Evolutionary conservation across 805 yeast species (phyloP).

Genomic region (Suhomyces emberorum): DNA sequence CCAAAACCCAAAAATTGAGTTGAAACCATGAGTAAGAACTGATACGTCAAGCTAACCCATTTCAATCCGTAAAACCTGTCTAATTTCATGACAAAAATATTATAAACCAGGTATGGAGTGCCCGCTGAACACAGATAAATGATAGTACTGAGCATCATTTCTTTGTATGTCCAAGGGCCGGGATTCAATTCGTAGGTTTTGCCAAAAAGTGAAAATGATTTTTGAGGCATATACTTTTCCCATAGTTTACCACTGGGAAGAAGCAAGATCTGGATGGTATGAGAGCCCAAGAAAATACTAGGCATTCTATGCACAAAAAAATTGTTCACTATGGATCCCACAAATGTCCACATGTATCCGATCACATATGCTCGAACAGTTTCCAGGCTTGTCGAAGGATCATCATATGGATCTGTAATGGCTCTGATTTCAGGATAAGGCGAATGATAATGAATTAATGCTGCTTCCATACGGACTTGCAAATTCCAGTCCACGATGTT

Average conservation of each 20-base stretch:
- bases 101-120: conserved; percentile 41
- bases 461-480: conserved; percentile 41
- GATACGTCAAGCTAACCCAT: conserved; percentile 51
- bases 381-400: conserved; percentile 46
- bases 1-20: conserved; percentile 66
- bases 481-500: conserved; percentile 25
- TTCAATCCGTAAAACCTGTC: conserved; percentile 40
- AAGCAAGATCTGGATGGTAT: conserved; percentile 39
- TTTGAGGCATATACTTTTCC: conserved; percentile 29
- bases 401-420: conserved; percentile 58
- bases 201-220: conserved; percentile 21
- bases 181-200: conserved; percentile 30
- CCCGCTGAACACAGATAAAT: conserved; percentile 42
- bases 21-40: conserved; percentile 48
- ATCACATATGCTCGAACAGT: conserved; percentile 56
- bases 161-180: conserved; percentile 44
- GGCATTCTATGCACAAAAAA: conserved; percentile 58
- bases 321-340: conserved; percentile 55
- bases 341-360: conserved; percentile 48
- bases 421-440: conserved; percentile 69
- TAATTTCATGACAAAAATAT: conserved; percentile 42
- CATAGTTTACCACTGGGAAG: conserved; percentile 40
- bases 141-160: conserved; percentile 44
- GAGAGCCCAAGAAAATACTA: conserved; percentile 30
- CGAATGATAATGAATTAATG: conserved; percentile 41